A percentile compares a stretch with the other conserved stretches of the same genome.
phyloP scores from a whole-genome alignment of 1,139 yeast genomes.

The Pichia sp. region DNA sequence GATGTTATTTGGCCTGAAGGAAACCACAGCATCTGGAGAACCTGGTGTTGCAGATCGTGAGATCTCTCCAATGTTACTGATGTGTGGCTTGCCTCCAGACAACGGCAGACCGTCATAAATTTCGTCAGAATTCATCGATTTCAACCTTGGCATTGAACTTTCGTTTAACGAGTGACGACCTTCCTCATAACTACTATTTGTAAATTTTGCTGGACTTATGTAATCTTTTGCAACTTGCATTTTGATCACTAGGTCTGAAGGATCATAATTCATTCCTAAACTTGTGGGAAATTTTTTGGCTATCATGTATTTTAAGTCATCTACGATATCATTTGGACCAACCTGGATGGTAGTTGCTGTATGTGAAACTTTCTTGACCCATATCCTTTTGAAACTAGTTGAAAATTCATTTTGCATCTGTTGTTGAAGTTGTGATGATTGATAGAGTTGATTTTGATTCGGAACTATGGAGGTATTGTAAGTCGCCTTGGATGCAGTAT shows the following conservation, averaged over 20 bases:
- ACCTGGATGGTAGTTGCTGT: slow-evolving; percentile 64
- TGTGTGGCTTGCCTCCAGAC: slow-evolving; percentile 1
- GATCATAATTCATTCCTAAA: slow-evolving; percentile 54
- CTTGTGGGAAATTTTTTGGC: slow-evolving; percentile 62
- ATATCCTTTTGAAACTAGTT: slow-evolving; percentile 41
- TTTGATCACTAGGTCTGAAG: slow-evolving; percentile 54
- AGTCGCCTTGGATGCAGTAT: background rate
- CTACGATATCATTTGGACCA: slow-evolving; percentile 51
- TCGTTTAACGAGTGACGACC: background rate
- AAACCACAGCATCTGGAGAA: slow-evolving; percentile 6
- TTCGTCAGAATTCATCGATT: slow-evolving; percentile 3
- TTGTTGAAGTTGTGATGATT: background rate
- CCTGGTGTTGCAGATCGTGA: slow-evolving; percentile 11
- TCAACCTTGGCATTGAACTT: background rate
- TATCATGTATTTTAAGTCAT: slow-evolving; percentile 61
- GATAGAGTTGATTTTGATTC: background rate
- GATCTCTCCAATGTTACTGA: background rate
- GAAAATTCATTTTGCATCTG: too few species aligned
- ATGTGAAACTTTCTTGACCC: slow-evolving; percentile 56
- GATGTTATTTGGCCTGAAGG: background rate
- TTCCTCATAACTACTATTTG: background rate
- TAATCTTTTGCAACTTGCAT: slow-evolving; percentile 25
- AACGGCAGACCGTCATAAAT: background rate
- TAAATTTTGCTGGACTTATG: background rate
- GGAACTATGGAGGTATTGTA: background rate